Percentiles rank a stretch among this genome's conserved stretches.
phyloP scores from a whole-genome alignment of 129 eudicot species.

The Mikania micrantha region DNA sequence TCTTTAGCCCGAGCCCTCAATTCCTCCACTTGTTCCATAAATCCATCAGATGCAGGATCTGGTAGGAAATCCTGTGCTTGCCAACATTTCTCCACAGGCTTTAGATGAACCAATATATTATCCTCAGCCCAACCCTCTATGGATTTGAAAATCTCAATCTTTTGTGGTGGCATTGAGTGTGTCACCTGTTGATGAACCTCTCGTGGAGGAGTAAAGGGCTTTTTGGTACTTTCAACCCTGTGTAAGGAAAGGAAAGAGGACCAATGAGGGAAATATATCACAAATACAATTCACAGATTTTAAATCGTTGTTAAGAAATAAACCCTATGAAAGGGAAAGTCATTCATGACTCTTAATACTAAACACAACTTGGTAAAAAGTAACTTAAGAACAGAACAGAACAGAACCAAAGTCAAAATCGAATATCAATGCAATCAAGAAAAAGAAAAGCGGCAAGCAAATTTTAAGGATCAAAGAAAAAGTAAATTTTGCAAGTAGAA shows the following conservation, averaged over 20 bases:
- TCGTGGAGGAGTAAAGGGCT: conserved; percentile 65
- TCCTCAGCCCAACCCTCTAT: conserved; percentile 79
- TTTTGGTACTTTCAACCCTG: conserved; percentile 57
- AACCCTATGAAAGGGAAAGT: background rate
- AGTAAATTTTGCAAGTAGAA: background rate
- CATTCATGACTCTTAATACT: background rate
- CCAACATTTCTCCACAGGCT: conserved; percentile 88
- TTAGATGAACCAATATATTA: conserved; percentile 55
- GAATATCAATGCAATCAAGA: background rate
- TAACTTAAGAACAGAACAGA: background rate
- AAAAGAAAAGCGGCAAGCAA: background rate
- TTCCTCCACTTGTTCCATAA: conserved; percentile 68
- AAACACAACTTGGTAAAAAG: background rate
- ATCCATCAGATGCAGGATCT: conserved; percentile 82
- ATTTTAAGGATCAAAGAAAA: background rate
- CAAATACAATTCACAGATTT: background rate
- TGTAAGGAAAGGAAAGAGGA: background rate
- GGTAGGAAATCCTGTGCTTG: conserved; percentile 89
- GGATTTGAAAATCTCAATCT: conserved; percentile 69
- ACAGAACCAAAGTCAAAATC: background rate
- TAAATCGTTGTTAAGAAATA: background rate
- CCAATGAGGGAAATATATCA: background rate
- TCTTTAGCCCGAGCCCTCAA: conserved; percentile 69
- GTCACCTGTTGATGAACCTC: conserved; percentile 78
- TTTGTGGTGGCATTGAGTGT: conserved; percentile 88